Evolutionary conservation across 768 basidiomycete genomes (phyloP).

Genomic region (Favolaschia claudopus): DNA sequence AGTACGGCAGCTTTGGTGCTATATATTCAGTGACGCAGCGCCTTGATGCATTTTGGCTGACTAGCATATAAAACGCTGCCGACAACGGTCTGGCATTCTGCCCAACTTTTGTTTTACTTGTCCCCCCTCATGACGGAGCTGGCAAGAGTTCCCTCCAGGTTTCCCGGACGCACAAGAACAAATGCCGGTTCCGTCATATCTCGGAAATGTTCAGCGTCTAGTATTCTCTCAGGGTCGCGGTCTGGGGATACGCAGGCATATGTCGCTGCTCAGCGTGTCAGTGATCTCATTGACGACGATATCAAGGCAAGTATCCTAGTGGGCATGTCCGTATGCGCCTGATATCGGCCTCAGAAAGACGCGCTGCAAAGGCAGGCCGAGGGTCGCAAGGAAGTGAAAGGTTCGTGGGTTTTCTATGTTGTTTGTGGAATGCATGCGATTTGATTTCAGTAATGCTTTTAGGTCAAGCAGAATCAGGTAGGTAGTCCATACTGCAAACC

Average conservation of each 20-base stretch:
- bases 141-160: constrained; percentile 3
- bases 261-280: constrained; percentile 40
- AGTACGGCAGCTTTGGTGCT: constrained; percentile 18
- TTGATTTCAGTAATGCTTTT: constrained; percentile 67
- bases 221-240: constrained; percentile 4
- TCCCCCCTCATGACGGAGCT: constrained; percentile 7
- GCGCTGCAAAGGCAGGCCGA: constrained; percentile 53
- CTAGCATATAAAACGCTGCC: constrained; percentile 9
- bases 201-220: constrained; percentile 8
- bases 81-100: not conserved
- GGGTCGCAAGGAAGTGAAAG: constrained; percentile 60
- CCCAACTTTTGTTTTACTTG: not conserved
- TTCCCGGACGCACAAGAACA: constrained; percentile 8
- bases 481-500: not conserved
- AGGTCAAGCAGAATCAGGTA: constrained; percentile 78
- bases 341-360: constrained; percentile 50
- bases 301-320: constrained; percentile 39
- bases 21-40: constrained; percentile 10
- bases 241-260: not conserved
- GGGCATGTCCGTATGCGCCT: not conserved
- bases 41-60: constrained; percentile 16
- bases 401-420: constrained; percentile 35
- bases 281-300: constrained; percentile 53
- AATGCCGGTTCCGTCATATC: constrained; percentile 3
- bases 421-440: not conserved